Conservation (phyloP, 1,139 yeast species). For the Candida tunisiensis region DNA sequence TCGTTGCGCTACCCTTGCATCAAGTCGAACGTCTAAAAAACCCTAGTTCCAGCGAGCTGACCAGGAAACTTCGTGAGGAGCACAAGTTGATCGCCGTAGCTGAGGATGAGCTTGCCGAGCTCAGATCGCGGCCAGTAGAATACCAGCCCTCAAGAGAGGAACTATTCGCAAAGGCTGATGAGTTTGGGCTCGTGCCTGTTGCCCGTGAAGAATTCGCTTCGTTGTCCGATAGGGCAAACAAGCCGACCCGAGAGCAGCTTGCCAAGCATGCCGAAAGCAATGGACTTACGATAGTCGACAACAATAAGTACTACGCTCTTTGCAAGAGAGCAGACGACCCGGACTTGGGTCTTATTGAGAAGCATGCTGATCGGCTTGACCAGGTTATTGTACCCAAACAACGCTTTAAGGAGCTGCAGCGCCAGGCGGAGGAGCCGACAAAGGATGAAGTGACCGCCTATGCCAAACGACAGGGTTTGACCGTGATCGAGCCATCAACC, state of each 20-base stretch:
- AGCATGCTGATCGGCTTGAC: conserved; percentile 11
- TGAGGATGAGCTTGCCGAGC: conserved; percentile 4
- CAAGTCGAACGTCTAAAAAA: no score
- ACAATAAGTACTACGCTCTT: conserved; percentile 7
- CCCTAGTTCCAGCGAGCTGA: no score
- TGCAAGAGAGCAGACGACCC: conserved; percentile 6
- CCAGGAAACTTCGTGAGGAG: no score
- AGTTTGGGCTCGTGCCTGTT: conserved; percentile 7
- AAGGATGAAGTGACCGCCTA: neutral
- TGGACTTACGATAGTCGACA: conserved; percentile 10
- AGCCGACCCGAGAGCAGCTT: conserved; percentile 9
- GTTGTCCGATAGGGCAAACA: neutral
- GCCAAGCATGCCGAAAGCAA: conserved; percentile 15
- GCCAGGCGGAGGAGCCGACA: conserved; percentile 8
- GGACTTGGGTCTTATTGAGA: conserved; percentile 7
- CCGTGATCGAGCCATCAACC: neutral
- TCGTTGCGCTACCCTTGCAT: no score
- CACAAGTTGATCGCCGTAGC: conserved; percentile 5
- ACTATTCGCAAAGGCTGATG: conserved; percentile 3
- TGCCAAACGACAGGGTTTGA: neutral
- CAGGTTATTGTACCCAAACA: conserved; percentile 14
- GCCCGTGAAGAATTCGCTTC: conserved; percentile 1
- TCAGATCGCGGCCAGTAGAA: conserved; percentile 3
- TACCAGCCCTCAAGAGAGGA: neutral
- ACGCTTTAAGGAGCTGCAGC: conserved; percentile 14